Conservation (phyloP, 2,329 filamentous ascomycete species). For the Colletotrichum cuscutae region DNA sequence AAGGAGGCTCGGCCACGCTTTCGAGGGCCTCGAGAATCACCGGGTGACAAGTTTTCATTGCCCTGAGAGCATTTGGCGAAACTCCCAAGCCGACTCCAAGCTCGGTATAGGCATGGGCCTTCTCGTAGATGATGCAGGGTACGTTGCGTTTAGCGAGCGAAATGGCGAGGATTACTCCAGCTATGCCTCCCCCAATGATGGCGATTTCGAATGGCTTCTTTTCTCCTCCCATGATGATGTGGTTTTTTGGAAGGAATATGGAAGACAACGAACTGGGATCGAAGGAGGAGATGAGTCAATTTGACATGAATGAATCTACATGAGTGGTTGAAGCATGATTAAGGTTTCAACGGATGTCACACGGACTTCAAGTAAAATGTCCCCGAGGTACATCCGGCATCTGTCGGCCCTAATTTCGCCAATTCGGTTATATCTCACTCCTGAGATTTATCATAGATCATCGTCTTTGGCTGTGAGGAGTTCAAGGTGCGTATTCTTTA, state of each 20-base stretch:
- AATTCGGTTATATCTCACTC: too few species aligned
- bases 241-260: not conserved
- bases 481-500: too few species aligned
- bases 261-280: too few species aligned
- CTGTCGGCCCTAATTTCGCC: too few species aligned
- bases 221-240: not conserved
- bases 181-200: slow-evolving; percentile 63
- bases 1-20: slow-evolving; percentile 37
- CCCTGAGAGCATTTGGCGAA: slow-evolving; percentile 59
- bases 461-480: too few species aligned
- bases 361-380: not conserved
- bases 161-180: slow-evolving; percentile 59
- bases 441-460: too few species aligned
- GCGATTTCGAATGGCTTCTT: slow-evolving; percentile 45
- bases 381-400: too few species aligned
- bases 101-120: slow-evolving; percentile 52
- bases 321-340: not conserved
- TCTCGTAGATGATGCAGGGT: slow-evolving; percentile 58
- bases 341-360: not conserved
- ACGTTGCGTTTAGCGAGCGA: slow-evolving; percentile 53
- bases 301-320: too few species aligned
- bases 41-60: slow-evolving; percentile 44
- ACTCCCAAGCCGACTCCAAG: slow-evolving; percentile 63
- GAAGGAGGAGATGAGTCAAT: too few species aligned
- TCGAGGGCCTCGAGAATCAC: slow-evolving; percentile 49